Base-by-base conservation (phyloP, 2,329 filamentous ascomycete genomes). In the Calonectria honghensis region DNA sequence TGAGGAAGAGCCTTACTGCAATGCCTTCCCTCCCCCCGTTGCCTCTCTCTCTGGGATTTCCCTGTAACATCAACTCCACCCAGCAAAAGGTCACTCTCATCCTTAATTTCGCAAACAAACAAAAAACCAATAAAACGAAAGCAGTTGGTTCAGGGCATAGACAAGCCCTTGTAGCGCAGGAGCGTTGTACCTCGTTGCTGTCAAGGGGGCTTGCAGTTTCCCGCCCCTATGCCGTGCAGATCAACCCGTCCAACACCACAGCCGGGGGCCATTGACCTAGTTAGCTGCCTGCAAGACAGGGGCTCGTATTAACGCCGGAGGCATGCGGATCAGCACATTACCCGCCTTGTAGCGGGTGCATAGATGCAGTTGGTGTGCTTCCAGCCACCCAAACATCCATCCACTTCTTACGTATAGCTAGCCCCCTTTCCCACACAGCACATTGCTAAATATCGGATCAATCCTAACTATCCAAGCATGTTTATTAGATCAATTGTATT, bases 51-150 rank as follows among this genome's bases (percentile, higher is more conserved):
- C 71, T 27, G 18, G 14, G 45, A 50, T 27, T 63, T 69, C 48
- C 63, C 50, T 48, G 54, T 66, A 32, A 35, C 64, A 75, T 68
- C n/a, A 51, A 16, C 63, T 63, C 64, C 72, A 50, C 72, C 24
- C 10, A 18, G 14, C 64, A 52, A 14, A 29, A n/a, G 14, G 14
- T 48, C 14, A 24, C 57, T 29, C 45, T n/a, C 45, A 35, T 41
- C 57, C n/a, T 39, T 37, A 59, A 37, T 59, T 52, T 52, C 14
- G 50, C 50, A 29, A 52, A 16, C 24, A 9, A 10, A 11, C 11
- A 54, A 31, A 54, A 54, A 31, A 31, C 13, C 13, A 6, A 31
- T 11, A 29, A 24, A 14, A 20, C 18, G 29, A 64, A 29, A 48
- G n/a, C 31, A 14, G n/a, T 29, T 24, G 14, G 14, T 14, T 39